Conservation (phyloP, 2,329 filamentous ascomycete genomes). For the Colletotrichum magnum region DNA sequence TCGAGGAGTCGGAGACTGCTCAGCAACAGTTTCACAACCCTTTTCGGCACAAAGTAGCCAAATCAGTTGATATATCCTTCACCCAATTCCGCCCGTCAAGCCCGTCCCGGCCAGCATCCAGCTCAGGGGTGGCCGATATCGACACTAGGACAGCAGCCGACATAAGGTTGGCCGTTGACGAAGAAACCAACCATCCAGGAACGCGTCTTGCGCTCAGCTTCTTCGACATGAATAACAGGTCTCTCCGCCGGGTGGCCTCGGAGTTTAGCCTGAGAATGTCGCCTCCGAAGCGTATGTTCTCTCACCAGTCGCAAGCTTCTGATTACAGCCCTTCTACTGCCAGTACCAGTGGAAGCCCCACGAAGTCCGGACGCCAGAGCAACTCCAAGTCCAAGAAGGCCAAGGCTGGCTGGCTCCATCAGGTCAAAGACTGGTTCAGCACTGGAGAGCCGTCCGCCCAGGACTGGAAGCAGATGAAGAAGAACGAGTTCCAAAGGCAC, state of each 20-base stretch:
- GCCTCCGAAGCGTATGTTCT: conserved; percentile 25
- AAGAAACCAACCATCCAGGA: conserved; percentile 35
- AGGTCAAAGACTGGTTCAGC: conserved; percentile 64
- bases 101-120: conserved; percentile 28
- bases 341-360: conserved; percentile 36
- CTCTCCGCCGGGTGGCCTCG: conserved; percentile 26
- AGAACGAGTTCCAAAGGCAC: conserved; percentile 58
- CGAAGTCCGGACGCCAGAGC: conserved; percentile 30
- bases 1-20: background rate
- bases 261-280: conserved; percentile 35
- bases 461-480: conserved; percentile 63
- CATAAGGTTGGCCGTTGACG: conserved; percentile 25
- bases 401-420: conserved; percentile 55
- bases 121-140: conserved; percentile 26
- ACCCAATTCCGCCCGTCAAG: background rate
- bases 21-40: background rate
- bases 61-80: conserved; percentile 25
- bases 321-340: conserved; percentile 46
- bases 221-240: conserved; percentile 21
- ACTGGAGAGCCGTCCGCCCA: conserved; percentile 65
- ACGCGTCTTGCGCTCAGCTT: conserved; percentile 18
- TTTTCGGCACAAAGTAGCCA: conserved; percentile 17
- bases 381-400: conserved; percentile 48
- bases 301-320: conserved; percentile 40
- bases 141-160: conserved; percentile 26